These are phyloP conservation scores for Scorias spongiosa DNA, from an alignment of 2,329 filamentous ascomycete species.

Conservation along the genomic window DNA sequence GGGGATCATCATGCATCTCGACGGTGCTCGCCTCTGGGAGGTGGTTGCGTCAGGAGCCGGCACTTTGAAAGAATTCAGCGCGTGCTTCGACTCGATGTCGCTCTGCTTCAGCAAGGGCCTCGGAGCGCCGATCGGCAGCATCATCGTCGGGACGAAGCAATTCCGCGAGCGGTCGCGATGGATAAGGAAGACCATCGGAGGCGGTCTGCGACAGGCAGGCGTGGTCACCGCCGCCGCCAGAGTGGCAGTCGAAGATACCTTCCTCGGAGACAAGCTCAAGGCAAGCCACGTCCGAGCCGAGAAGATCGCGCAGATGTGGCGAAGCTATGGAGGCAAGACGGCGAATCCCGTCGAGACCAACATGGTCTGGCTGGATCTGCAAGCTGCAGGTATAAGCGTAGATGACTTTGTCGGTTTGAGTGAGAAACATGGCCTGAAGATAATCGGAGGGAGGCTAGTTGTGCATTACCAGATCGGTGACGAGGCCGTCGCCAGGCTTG, in stretches of 20 bases:
- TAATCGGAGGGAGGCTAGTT: conserved; percentile 45
- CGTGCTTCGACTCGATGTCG: conserved; percentile 57
- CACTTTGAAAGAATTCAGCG: conserved; percentile 49
- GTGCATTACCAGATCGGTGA: conserved; percentile 60
- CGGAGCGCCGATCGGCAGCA: conserved; percentile 64
- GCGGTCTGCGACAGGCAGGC: conserved; percentile 62
- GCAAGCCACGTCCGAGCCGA: conserved; percentile 48
- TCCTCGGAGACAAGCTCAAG: conserved; percentile 49
- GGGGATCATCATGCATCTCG: conserved; percentile 56
- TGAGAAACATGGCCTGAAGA: conserved; percentile 40
- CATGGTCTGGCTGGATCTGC: conserved; percentile 75
- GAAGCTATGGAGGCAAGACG: conserved; percentile 50
- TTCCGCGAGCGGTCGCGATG: conserved; percentile 56
- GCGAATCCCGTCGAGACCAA: conserved; percentile 67
- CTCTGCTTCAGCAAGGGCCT: conserved; percentile 74
- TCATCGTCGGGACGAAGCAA: conserved; percentile 45
- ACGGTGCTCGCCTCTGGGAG: conserved; percentile 72
- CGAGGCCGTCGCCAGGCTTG: conserved; percentile 43
- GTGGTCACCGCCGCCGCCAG: conserved; percentile 61
- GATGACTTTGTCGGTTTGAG: conserved; percentile 41
- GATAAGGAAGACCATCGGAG: conserved; percentile 68
- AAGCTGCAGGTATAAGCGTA: conserved; percentile 38
- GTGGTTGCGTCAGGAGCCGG: conserved; percentile 57
- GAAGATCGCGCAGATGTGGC: conserved; percentile 52
- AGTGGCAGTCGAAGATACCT: conserved; percentile 67